Evolutionary conservation across 129 eudicot species (phyloP), one percentile per base, ranked within the genome.

Genomic region (Chrysanthemum seticuspe): DNA sequence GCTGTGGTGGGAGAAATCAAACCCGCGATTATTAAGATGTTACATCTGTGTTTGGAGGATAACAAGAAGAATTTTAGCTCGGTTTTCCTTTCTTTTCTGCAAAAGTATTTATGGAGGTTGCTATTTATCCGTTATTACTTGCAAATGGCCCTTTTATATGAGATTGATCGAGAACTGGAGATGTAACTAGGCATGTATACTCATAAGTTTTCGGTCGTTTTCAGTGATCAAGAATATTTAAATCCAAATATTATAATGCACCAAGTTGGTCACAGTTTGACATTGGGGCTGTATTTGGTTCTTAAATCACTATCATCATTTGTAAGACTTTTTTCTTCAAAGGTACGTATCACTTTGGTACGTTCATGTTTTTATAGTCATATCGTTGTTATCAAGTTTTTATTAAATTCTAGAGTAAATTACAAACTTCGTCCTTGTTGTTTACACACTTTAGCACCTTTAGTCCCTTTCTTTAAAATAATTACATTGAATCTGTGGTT

Each of bases 1-100:
- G 95, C 31, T 89, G 98, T 71, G 96, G 93, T 18, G 83, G 87
- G 13, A 80, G 85, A 29, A 72, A 52, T 40, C 63, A 82, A 23
- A 73, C 10, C 75, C 91, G 83, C 47, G 76, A 88, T 69, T 78
- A 77, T 74, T 85, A 61, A 79, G 59, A 40, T 40, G 10, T 40
- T 40, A 7, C 47, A 36, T 36, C 9, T 36, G 71, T 23, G 18
- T 66, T 48, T 12, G 59, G 64, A 19, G 63, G 14, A 18, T 4
- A 58, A 58, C 34, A 58, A 18, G 64, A 58, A 9, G 64, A 59
- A 59, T 59, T 58, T 58, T 21, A 59, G 36, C 64, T 59, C 47
- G 47, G 47, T 6, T 40, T 40, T 40, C 64, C n/a, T 10, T 21
- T 59, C 2, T 9, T 9, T 21, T 9, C 27, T 59, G 64, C 64